Evolutionary conservation across 768 basidiomycete genomes (phyloP).

Genomic region (Kondoa subrosea): DNA sequence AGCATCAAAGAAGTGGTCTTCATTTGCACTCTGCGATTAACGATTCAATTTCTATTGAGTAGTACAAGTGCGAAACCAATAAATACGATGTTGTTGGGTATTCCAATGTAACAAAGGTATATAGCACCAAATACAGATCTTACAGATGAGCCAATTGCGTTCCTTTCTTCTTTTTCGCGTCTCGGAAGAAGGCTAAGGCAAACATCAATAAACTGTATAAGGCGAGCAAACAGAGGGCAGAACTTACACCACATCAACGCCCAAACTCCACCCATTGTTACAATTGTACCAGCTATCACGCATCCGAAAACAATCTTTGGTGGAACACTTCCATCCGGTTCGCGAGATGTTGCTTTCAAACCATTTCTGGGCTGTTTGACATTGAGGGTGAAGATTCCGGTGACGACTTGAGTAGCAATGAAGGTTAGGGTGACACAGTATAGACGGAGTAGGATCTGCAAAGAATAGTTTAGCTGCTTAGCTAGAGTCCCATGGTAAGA

Average conservation of each 20-base stretch:
- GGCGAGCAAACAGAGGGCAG: neutral
- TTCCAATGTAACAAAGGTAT: no score
- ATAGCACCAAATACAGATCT: no score
- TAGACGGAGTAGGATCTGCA: slow-evolving; percentile 44
- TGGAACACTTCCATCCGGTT: neutral
- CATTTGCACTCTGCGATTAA: no score
- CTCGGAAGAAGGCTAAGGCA: neutral
- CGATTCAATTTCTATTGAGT: no score
- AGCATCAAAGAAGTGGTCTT: no score
- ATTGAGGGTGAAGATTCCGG: slow-evolving; percentile 58
- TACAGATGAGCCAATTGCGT: no score
- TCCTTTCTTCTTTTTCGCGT: neutral
- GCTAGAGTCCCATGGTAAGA: neutral
- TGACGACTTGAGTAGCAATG: slow-evolving; percentile 44
- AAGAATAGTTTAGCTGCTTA: neutral
- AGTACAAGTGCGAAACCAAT: no score
- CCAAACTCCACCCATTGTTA: neutral
- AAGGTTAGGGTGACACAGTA: slow-evolving; percentile 52
- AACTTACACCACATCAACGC: neutral
- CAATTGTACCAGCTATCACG: neutral
- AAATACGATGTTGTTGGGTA: no score
- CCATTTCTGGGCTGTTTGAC: slow-evolving; percentile 46
- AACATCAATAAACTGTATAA: neutral
- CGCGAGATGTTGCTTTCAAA: slow-evolving; percentile 11
- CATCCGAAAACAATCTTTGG: neutral